A percentile compares a stretch with the other conserved stretches of the same genome.
phyloP scores from a whole-genome alignment of 164 flowering plant genomes.

The Cinnamomum micranthum region DNA sequence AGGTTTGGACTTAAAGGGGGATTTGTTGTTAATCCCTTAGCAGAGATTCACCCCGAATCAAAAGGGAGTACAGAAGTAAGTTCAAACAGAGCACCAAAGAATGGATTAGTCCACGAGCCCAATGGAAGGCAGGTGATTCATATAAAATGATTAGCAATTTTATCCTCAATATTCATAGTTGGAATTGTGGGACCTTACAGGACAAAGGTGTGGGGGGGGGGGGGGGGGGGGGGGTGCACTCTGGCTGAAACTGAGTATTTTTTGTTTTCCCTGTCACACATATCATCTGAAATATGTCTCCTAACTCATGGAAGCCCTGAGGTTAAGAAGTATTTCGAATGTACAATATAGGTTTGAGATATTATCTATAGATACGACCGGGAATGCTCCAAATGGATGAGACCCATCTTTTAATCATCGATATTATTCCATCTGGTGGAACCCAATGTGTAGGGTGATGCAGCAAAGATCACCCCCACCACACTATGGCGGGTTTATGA shows the following conservation, averaged over 20 bases:
- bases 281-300: background rate
- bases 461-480: background rate
- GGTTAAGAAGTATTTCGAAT: background rate
- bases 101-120: slow-evolving; percentile 11
- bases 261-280: background rate
- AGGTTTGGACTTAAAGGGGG: slow-evolving; percentile 50
- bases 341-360: background rate
- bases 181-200: background rate
- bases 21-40: slow-evolving; percentile 75
- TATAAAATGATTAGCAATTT: background rate
- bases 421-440: background rate
- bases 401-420: background rate
- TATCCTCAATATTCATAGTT: too few species aligned
- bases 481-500: background rate
- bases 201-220: background rate
- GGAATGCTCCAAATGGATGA: background rate
- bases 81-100: slow-evolving; percentile 20
- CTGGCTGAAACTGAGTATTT: too few species aligned
- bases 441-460: background rate
- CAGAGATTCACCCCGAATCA: slow-evolving; percentile 43
- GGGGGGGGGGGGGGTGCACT: too few species aligned
- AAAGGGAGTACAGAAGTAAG: slow-evolving; percentile 27
- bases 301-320: background rate
- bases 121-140: slow-evolving; percentile 28
- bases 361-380: background rate